Evolutionary conservation across 164 flowering plant species (phyloP).

Genomic region (Cinnamomum micranthum): DNA sequence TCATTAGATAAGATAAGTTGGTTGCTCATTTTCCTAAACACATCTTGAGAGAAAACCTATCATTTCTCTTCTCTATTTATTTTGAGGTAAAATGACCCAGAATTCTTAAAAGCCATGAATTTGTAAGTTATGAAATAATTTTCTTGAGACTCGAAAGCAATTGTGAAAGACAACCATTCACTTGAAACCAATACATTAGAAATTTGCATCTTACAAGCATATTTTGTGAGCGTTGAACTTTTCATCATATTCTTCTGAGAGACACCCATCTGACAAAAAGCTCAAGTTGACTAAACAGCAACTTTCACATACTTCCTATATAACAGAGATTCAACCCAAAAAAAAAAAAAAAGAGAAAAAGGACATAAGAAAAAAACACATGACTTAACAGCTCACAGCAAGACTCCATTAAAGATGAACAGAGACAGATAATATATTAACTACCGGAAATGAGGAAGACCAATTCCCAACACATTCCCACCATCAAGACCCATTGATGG

Average conservation of each 20-base stretch:
- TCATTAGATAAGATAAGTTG: neutral
- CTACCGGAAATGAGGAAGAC: neutral
- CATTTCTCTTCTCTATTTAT: neutral
- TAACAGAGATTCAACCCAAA: neutral
- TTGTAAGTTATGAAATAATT: too few species aligned
- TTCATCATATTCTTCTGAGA: neutral
- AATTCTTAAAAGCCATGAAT: too few species aligned
- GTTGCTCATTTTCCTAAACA: neutral
- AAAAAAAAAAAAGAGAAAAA: too few species aligned
- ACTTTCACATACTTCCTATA: neutral
- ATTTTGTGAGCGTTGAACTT: neutral
- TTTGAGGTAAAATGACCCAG: neutral
- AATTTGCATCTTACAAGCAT: neutral
- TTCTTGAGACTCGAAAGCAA: neutral
- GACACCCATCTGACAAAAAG: neutral
- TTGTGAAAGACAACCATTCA: neutral
- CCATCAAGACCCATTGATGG: neutral
- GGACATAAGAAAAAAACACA: neutral
- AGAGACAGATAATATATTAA: neutral
- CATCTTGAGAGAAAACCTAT: neutral
- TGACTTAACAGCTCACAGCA: neutral
- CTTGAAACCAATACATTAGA: neutral
- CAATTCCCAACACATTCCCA: neutral
- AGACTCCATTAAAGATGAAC: too few species aligned
- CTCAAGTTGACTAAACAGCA: neutral